Conservation (phyloP, 1,284 basidiomycete genomes). For the Vanrija pseudolonga region DNA sequence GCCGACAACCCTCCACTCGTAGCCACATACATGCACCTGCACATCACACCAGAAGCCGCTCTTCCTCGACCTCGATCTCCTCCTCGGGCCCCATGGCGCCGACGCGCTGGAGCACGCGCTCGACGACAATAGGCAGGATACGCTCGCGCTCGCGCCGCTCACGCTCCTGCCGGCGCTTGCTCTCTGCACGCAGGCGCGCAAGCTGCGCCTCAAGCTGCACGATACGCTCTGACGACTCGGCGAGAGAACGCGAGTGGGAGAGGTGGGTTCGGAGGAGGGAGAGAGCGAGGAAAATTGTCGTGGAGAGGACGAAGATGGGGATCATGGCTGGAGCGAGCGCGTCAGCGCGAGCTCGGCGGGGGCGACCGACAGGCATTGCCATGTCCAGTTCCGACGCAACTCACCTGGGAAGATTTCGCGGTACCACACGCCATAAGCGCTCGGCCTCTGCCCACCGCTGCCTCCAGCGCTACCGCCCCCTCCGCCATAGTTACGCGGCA, state of each 20-base stretch:
- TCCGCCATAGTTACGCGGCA: constrained; percentile 1
- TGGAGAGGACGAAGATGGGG: constrained; percentile 46
- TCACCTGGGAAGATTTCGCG: constrained; percentile 42
- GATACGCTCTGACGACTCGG: constrained; percentile 37
- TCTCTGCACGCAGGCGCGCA: constrained; percentile 24
- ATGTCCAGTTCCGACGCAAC: no score
- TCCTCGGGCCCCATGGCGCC: constrained; percentile 31
- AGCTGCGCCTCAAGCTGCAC: constrained; percentile 41
- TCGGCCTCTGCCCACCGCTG: constrained; percentile 11
- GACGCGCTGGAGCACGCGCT: constrained; percentile 41
- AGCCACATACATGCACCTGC: no score
- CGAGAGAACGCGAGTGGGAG: constrained; percentile 37
- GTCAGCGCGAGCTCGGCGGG: neutral
- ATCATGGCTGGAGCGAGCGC: constrained; percentile 40
- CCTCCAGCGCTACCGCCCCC: neutral
- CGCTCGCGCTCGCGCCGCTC: constrained; percentile 41
- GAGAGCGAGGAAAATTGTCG: constrained; percentile 45
- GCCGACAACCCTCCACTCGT: no score
- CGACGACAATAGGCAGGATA: constrained; percentile 43
- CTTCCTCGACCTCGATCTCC: constrained; percentile 25
- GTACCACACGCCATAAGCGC: constrained; percentile 40
- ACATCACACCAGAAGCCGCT: constrained; percentile 15
- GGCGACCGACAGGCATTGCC: neutral
- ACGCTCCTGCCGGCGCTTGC: constrained; percentile 24
- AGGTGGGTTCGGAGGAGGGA: constrained; percentile 39